Percentiles rank a stretch among this genome's conserved stretches.
These are phyloP conservation scores for Sarocladium oryzae DNA, from an alignment of 2,329 filamentous ascomycete genomes.

Conservation along the genomic window DNA sequence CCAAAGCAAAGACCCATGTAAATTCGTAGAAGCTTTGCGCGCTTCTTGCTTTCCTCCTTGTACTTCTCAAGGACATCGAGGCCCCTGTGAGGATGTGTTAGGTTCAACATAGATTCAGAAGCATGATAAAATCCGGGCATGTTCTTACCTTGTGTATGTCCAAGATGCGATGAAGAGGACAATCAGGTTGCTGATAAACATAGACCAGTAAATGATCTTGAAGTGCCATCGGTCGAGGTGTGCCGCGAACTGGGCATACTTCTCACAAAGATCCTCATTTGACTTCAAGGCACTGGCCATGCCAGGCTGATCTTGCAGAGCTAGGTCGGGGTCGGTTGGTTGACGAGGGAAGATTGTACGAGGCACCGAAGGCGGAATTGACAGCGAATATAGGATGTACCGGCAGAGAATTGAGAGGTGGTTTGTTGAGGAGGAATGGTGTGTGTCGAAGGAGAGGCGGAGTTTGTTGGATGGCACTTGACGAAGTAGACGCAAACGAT, in stretches of 20 bases:
- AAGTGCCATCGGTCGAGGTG: conserved; percentile 35
- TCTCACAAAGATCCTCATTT: conserved; percentile 23
- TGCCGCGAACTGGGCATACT: conserved; percentile 38
- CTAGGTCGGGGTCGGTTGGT: not conserved
- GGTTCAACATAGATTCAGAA: too few relatives aligned
- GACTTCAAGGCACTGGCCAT: not conserved
- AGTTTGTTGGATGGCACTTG: not conserved
- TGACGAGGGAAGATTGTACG: not conserved
- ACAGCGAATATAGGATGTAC: not conserved
- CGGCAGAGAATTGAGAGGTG: not conserved
- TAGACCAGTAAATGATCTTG: conserved; percentile 38
- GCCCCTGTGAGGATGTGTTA: conserved; percentile 19
- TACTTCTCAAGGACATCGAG: conserved; percentile 31
- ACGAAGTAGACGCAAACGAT: conserved; percentile 1
- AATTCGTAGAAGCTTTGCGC: conserved; percentile 29
- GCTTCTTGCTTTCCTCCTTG: conserved; percentile 22
- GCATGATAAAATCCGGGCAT: too few relatives aligned
- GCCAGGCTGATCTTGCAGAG: not conserved
- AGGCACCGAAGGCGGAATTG: not conserved
- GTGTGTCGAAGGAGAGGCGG: not conserved
- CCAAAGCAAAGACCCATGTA: conserved; percentile 37
- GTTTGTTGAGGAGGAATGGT: not conserved
- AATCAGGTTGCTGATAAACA: conserved; percentile 37
- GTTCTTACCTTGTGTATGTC: conserved; percentile 32
- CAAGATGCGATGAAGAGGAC: conserved; percentile 39